phyloP scores from a whole-genome alignment of 2,329 filamentous ascomycete genomes.

The Drechslerella stenobrocha region DNA sequence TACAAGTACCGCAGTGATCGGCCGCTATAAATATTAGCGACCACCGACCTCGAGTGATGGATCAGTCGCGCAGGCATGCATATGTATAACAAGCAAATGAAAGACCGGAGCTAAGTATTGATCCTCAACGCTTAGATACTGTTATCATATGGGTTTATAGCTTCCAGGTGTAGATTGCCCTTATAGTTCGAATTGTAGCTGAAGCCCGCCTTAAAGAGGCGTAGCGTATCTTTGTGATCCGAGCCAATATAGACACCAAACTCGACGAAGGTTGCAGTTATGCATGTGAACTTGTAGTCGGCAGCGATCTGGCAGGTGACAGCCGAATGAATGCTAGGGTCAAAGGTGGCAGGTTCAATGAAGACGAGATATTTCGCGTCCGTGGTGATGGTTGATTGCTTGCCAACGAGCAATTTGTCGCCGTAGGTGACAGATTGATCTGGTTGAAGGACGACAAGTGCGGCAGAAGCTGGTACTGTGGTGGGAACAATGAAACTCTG shows the following conservation, averaged over 20 bases:
- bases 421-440: constrained; percentile 4
- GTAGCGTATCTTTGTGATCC: constrained; percentile 8
- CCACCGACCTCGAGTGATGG: too few relatives aligned
- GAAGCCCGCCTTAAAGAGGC: constrained; percentile 4
- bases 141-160: too few relatives aligned
- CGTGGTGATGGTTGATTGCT: constrained; percentile 10
- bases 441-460: constrained; percentile 2
- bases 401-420: constrained; percentile 10
- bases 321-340: not conserved
- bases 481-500: constrained; percentile 11
- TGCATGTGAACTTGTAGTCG: not conserved
- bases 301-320: constrained; percentile 4
- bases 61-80: too few relatives aligned
- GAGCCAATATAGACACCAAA: constrained; percentile 5
- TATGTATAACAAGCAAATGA: too few relatives aligned
- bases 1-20: too few relatives aligned
- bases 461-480: not conserved
- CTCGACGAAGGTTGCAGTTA: not conserved
- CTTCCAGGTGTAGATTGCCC: constrained; percentile 7
- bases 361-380: constrained; percentile 8
- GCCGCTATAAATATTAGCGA: too few relatives aligned
- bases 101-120: too few relatives aligned
- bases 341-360: not conserved
- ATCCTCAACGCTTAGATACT: too few relatives aligned
- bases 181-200: not conserved